Evolutionary conservation across 345 rosid genomes (phyloP).

Genomic region (Syzygium aromaticum): DNA sequence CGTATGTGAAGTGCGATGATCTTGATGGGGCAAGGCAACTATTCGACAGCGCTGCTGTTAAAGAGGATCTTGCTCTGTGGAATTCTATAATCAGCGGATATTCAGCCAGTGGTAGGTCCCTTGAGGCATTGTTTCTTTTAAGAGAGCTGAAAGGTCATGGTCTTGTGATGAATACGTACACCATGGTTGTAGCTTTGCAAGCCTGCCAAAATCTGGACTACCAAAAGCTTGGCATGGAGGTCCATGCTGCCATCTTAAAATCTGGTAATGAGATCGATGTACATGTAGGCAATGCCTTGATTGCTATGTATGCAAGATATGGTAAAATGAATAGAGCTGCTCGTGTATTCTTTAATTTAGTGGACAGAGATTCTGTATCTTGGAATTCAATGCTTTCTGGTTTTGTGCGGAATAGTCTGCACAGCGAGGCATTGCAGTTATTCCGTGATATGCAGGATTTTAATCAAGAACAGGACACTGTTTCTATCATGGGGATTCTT

Average conservation of each 20-base stretch:
- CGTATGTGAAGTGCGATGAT: slow-evolving; percentile 76
- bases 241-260: slow-evolving; percentile 61
- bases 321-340: slow-evolving; percentile 41
- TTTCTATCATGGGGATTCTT: slow-evolving; percentile 40
- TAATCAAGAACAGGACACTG: slow-evolving; percentile 46
- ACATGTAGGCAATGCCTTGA: slow-evolving; percentile 62
- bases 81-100: slow-evolving; percentile 68
- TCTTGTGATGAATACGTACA: slow-evolving; percentile 40
- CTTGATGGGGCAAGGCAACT: slow-evolving; percentile 47
- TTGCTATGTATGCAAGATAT: slow-evolving; percentile 56
- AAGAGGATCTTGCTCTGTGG: slow-evolving; percentile 62
- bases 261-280: slow-evolving; percentile 24
- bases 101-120: slow-evolving; percentile 30
- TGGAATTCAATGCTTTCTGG: slow-evolving; percentile 67
- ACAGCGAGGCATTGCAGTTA: slow-evolving; percentile 37
- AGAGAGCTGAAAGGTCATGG: slow-evolving; percentile 46
- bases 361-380: slow-evolving; percentile 39
- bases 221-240: slow-evolving; percentile 50
- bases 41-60: slow-evolving; percentile 35
- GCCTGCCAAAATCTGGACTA: slow-evolving; percentile 42
- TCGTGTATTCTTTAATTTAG: slow-evolving; percentile 24
- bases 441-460: slow-evolving; percentile 34
- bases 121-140: slow-evolving; percentile 50
- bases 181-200: slow-evolving; percentile 58
- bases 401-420: slow-evolving; percentile 49